Conservation (phyloP, 1,284 basidiomycete species). For the Fomitopsis palustris region DNA sequence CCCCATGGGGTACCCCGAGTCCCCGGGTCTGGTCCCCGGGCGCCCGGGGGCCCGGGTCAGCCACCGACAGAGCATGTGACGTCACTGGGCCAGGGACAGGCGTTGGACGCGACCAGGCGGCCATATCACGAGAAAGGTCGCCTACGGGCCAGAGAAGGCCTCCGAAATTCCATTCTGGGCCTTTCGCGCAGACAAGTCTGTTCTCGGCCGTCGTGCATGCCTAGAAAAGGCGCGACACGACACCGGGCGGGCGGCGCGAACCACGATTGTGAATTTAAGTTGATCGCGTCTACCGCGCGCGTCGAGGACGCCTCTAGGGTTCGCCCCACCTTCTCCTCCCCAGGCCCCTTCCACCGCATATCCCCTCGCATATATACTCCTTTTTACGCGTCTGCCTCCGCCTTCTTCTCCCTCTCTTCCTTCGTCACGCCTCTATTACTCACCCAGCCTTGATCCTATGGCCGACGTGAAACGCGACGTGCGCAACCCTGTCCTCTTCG, state of each 20-base stretch:
- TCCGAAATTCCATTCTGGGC: neutral
- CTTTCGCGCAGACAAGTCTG: neutral
- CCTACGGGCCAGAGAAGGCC: neutral
- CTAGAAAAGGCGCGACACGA: neutral
- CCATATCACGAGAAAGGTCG: neutral
- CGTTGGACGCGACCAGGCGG: neutral
- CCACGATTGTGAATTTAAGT: neutral
- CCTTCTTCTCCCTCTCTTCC: neutral
- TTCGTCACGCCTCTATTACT: slow-evolving; percentile 3
- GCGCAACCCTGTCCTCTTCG: slow-evolving; percentile 77
- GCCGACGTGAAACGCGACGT: slow-evolving; percentile 63
- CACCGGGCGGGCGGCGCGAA: neutral
- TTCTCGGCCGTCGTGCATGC: neutral
- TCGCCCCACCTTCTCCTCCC: neutral
- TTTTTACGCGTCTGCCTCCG: neutral
- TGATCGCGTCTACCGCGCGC: neutral
- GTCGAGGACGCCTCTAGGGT: neutral
- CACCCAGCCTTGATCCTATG: slow-evolving; percentile 19
- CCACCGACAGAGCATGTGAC: neutral
- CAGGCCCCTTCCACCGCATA: neutral
- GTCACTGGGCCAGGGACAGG: neutral
- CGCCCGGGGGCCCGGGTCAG: neutral
- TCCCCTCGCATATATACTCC: neutral
- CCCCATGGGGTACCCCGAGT: neutral
- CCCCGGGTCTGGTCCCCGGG: neutral